Percentiles rank a stretch among this genome's conserved stretches.
Evolutionary conservation across 1,284 basidiomycete species (phyloP).

Genomic region (Cutaneotrichosporon dermatis): DNA sequence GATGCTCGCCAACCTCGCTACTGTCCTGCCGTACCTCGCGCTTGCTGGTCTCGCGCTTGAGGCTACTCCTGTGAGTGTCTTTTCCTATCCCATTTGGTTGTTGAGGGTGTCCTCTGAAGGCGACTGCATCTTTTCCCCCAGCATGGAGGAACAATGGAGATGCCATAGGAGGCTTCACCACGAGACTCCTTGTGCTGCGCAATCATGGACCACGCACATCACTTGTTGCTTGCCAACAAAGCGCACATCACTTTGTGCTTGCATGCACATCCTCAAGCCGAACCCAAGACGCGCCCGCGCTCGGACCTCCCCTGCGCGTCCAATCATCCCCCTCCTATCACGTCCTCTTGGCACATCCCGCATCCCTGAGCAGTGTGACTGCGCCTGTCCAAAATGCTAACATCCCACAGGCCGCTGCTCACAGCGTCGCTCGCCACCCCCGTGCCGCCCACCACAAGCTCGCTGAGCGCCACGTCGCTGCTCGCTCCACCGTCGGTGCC

Average conservation of each 20-base stretch:
- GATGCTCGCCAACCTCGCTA: constrained; percentile 15
- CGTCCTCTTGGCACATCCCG: background rate
- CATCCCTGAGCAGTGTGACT: too few species aligned
- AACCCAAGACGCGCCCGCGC: too few species aligned
- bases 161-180: too few species aligned
- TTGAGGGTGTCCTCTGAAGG: background rate
- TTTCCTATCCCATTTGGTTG: background rate
- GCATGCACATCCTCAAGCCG: too few species aligned
- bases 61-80: constrained; percentile 17
- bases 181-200: too few species aligned
- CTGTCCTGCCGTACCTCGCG: constrained; percentile 22
- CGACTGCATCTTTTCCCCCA: too few species aligned
- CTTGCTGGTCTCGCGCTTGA: constrained; percentile 17
- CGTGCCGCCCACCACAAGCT: constrained; percentile 3
- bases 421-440: constrained; percentile 7
- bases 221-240: too few species aligned
- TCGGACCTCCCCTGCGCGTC: too few species aligned
- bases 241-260: too few species aligned
- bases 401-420: constrained; percentile 9
- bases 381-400: background rate
- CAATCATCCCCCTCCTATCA: too few species aligned
- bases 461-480: background rate
- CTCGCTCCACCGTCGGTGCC: constrained; percentile 5
- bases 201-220: too few species aligned
- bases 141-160: too few species aligned